Evolutionary conservation across 371 early-diverging fungal species (phyloP).

Genomic region (Lichtheimia ramosa): DNA sequence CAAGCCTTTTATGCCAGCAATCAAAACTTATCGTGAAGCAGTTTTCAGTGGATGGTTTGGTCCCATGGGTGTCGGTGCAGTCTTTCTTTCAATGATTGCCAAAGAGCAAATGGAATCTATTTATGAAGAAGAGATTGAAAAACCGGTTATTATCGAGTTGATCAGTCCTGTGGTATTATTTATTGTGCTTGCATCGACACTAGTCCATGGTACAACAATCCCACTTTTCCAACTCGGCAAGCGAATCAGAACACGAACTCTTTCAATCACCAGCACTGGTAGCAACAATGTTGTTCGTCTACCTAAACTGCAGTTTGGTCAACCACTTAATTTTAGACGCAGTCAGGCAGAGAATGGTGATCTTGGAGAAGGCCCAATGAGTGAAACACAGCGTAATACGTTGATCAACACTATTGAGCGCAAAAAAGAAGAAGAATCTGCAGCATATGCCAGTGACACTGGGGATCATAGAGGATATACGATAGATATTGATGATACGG

Average conservation of each 20-base stretch:
- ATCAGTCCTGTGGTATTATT: constrained; percentile 71
- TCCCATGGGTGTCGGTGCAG: constrained; percentile 84
- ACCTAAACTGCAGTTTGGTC: constrained; percentile 45
- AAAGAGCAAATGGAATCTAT: constrained; percentile 50
- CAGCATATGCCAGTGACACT: constrained; percentile 1
- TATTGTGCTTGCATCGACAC: constrained; percentile 72
- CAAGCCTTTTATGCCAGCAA: constrained; percentile 69
- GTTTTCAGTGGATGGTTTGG: constrained; percentile 97
- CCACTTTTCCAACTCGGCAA: constrained; percentile 70
- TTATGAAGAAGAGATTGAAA: constrained; percentile 19
- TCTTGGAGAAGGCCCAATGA: constrained; percentile 22
- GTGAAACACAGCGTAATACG: constrained; percentile 40
- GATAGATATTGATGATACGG: constrained; percentile 28
- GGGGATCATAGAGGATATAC: constrained; percentile 12
- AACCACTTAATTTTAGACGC: constrained; percentile 17
- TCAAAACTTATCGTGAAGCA: constrained; percentile 79
- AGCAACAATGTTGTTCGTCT: constrained; percentile 39
- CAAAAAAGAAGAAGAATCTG: constrained; percentile 9
- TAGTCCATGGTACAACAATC: constrained; percentile 83
- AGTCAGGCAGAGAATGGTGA: constrained; percentile 12
- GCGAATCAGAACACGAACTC: constrained; percentile 49
- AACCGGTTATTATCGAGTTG: constrained; percentile 24
- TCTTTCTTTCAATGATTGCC: constrained; percentile 73
- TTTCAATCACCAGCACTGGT: constrained; percentile 46
- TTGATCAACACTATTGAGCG: constrained; percentile 35